Conservation (phyloP, 352 stramenopile species). For the Aphanomyces invadans region DNA sequence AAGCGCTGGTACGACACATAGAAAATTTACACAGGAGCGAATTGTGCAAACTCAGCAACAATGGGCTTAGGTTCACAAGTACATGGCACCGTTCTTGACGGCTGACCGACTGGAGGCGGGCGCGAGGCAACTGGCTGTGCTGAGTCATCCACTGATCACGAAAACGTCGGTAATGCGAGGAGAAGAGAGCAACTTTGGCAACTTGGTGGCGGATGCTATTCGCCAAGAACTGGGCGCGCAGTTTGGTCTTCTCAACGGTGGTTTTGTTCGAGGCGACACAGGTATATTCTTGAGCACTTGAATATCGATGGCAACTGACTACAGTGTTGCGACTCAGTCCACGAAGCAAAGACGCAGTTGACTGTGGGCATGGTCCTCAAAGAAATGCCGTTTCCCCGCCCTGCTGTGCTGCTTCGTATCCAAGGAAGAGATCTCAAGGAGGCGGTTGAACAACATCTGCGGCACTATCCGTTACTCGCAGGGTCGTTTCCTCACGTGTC, state of each 20-base stretch:
- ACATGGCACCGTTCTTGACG: conserved; percentile 51
- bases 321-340: too few relatives aligned
- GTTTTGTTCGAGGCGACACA: conserved; percentile 80
- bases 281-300: not conserved
- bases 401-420: conserved; percentile 60
- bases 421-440: conserved; percentile 52
- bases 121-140: conserved; percentile 41
- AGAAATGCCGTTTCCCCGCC: conserved; percentile 81
- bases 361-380: conserved; percentile 67
- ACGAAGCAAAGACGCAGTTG: conserved; percentile 56
- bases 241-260: conserved; percentile 81
- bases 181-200: conserved; percentile 64
- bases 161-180: conserved; percentile 61
- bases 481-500: conserved; percentile 79
- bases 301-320: too few relatives aligned
- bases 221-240: conserved; percentile 51
- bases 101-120: conserved; percentile 43
- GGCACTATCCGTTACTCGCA: conserved; percentile 63
- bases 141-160: conserved; percentile 51
- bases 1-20: conserved; percentile 37
- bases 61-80: conserved; percentile 37
- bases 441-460: conserved; percentile 67
- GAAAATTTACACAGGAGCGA: too few relatives aligned
- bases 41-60: not conserved
- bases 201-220: conserved; percentile 75